Evolutionary conservation across 352 stramenopile genomes (phyloP).

Genomic region (Lagenidium giganteum): DNA sequence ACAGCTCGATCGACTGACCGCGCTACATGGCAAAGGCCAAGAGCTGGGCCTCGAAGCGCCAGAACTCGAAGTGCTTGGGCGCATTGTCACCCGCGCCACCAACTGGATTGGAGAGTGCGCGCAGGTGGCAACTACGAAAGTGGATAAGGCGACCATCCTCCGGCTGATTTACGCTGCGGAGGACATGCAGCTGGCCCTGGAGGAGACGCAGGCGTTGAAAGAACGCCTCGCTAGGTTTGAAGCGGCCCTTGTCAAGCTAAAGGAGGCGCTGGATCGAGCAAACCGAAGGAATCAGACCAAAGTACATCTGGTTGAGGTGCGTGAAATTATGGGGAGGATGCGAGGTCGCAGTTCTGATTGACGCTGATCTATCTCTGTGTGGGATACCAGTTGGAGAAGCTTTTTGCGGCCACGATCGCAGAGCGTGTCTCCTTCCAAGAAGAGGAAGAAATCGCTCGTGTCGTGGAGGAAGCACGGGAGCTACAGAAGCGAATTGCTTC

Average conservation of each 20-base stretch:
- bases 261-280: slow-evolving; percentile 40
- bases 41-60: too few relatives aligned
- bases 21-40: too few relatives aligned
- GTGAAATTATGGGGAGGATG: too few relatives aligned
- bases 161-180: slow-evolving; percentile 39
- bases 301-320: slow-evolving; percentile 34
- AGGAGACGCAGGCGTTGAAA: slow-evolving; percentile 26
- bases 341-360: too few relatives aligned
- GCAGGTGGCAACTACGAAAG: slow-evolving; percentile 18
- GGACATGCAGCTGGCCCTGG: slow-evolving; percentile 36
- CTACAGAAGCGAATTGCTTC: slow-evolving; percentile 41
- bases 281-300: slow-evolving; percentile 45
- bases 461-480: slow-evolving; percentile 40
- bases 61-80: slow-evolving; percentile 35
- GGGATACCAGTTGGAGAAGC: slow-evolving; percentile 22
- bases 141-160: slow-evolving; percentile 29
- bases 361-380: too few relatives aligned
- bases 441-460: slow-evolving; percentile 27
- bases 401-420: slow-evolving; percentile 31
- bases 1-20: slow-evolving; percentile 27
- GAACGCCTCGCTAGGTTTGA: slow-evolving; percentile 33
- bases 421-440: slow-evolving; percentile 41
- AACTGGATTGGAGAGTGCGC: slow-evolving; percentile 30
- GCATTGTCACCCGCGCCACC: slow-evolving; percentile 31
- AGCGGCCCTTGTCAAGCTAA: slow-evolving; percentile 30